Evolutionary conservation across 23 red algal genomes (phyloP), one percentile per base, ranked within the genome.

Genomic region (Gracilaria caudata): DNA sequence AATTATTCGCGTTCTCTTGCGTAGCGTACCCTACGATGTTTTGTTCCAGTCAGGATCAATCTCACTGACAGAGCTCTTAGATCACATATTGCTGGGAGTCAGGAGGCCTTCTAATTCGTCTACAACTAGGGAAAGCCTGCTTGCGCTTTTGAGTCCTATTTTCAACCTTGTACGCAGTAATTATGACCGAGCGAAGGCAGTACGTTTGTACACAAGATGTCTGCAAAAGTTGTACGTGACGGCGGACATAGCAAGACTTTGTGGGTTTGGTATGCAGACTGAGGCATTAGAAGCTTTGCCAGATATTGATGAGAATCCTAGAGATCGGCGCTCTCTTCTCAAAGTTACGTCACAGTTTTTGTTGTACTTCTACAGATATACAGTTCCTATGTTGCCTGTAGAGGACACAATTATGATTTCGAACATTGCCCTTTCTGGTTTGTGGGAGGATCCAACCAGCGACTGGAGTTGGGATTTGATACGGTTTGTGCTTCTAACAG

Each of bases 381-480:
- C 82, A 13, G 65, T 32, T 41, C 82, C 82, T 8, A 38, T 33
- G 23, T 41, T 58, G 36, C 82, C 82, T 6, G 25, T 86, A 36
- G 51, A 57, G 7, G 68, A 86, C 46, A 0, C 64, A 29, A 14
- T 28, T 0, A 54, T 73, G 65, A 54, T 86, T 61, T 60, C 82
- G 4, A 86, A 72, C 16, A 68, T 86, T 45, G 51, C 59, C 14
- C 29, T 74, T 4, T 34, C 65, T 26, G 43, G 41, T 6, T 41
- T 86, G 23, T 21, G 45, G 44, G 64, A 73, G 33, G 82, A 86
- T 37, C 2, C 82, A 16, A 58, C 26, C 32, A 74, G 82, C 20
- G 65, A 58, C 65, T 73, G 64, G 35, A 28, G 44, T 73, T 86
- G 82, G 82, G 82, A 76, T 56, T 30, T 86, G 36, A 9, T 86